Conservation (phyloP, 164 flowering plant species). For the Stephania japonica region DNA sequence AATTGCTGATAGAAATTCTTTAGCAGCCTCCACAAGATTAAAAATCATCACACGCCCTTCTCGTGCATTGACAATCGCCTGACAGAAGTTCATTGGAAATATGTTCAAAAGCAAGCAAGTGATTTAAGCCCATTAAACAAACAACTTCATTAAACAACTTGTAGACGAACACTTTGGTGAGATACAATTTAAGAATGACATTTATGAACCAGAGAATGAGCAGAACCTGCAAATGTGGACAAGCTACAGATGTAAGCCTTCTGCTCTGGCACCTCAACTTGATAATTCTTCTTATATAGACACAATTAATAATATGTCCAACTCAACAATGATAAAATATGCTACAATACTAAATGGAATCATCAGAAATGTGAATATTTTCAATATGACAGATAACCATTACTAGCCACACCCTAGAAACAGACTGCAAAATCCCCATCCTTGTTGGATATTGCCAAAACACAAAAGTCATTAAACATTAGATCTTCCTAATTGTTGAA, state of each 20-base stretch:
- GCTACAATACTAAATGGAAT: no score
- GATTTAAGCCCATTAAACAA: not conserved
- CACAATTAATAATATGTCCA: no score
- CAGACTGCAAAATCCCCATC: no score
- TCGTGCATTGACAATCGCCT: constrained; percentile 90
- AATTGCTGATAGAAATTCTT: constrained; percentile 88
- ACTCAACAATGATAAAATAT: no score
- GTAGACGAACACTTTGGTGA: not conserved
- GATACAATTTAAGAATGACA: not conserved
- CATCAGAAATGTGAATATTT: no score
- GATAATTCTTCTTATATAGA: not conserved
- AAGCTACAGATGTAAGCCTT: not conserved
- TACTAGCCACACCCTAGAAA: no score
- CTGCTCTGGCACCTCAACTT: not conserved
- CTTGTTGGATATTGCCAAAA: no score
- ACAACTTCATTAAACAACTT: not conserved
- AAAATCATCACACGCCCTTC: constrained; percentile 98
- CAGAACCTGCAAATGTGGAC: no score
- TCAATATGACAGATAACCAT: no score
- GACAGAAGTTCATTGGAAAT: constrained; percentile 10
- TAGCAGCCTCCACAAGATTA: constrained; percentile 96
- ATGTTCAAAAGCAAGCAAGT: not conserved
- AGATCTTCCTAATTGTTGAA: no score
- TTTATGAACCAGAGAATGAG: not conserved
- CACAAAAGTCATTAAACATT: no score